These are phyloP conservation scores for Candolleomyces efflorescens DNA, from an alignment of 768 basidiomycete species.

Conservation along the genomic window DNA sequence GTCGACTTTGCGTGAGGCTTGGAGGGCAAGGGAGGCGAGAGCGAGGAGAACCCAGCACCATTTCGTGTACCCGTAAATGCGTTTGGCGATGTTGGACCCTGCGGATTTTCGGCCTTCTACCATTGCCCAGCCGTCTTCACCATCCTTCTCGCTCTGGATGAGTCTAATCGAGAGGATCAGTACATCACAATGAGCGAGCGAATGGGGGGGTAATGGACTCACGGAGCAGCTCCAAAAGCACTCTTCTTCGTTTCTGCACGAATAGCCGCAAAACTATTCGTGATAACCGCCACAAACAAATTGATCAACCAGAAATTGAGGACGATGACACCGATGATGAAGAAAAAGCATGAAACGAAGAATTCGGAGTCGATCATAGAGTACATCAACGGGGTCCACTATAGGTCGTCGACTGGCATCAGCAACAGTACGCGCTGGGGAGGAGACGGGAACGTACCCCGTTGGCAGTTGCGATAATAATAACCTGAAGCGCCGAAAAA, in stretches of 20 bases:
- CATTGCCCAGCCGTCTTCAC: conserved; percentile 59
- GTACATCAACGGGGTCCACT: conserved; percentile 89
- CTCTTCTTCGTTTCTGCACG: conserved; percentile 82
- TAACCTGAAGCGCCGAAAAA: conserved; percentile 73
- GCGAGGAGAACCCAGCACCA: conserved; percentile 79
- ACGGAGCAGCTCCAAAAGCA: conserved; percentile 85
- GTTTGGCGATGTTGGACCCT: conserved; percentile 46
- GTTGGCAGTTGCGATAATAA: conserved; percentile 79
- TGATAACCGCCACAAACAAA: conserved; percentile 93
- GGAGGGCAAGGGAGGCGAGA: conserved; percentile 63
- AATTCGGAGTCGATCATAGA: conserved; percentile 85
- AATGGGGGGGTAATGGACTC: conserved; percentile 23
- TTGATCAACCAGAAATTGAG: conserved; percentile 95
- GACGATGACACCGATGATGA: conserved; percentile 77
- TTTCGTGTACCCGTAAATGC: conserved; percentile 52
- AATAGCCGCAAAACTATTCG: conserved; percentile 88
- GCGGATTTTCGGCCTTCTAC: conserved; percentile 39
- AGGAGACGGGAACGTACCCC: conserved; percentile 44
- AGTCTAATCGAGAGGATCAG: conserved; percentile 18
- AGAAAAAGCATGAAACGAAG: conserved; percentile 84
- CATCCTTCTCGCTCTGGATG: conserved; percentile 43
- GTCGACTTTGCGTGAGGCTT: conserved; percentile 61
- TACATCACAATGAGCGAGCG: conserved; percentile 1
- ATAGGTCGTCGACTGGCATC: conserved; percentile 4
- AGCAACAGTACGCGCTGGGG: background rate